These are phyloP conservation scores for Polygonum aviculare DNA, from an alignment of 148 eudicot genomes.

Conservation along the genomic window DNA sequence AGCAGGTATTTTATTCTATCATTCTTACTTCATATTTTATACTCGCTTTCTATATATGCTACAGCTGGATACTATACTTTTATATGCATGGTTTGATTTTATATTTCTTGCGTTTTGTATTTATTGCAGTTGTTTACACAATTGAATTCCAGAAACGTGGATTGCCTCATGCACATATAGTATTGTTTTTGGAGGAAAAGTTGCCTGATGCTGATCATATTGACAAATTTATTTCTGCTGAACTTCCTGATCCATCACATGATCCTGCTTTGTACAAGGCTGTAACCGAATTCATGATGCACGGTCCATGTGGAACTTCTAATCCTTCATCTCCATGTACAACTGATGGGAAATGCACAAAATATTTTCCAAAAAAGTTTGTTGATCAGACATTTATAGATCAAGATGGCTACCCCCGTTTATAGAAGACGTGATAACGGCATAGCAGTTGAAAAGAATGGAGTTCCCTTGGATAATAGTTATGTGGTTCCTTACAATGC, in stretches of 20 bases:
- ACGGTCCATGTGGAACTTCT: background rate
- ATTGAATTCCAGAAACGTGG: slow-evolving; percentile 16
- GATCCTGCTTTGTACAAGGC: background rate
- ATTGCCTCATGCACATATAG: background rate
- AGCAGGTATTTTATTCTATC: background rate
- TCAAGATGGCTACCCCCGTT: slow-evolving; percentile 6
- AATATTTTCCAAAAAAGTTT: slow-evolving; percentile 12
- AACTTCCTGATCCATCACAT: slow-evolving; percentile 8
- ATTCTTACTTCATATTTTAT: too few species aligned
- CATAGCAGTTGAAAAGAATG: background rate
- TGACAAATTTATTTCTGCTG: slow-evolving; percentile 13
- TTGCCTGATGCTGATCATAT: slow-evolving; percentile 1
- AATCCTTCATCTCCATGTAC: background rate
- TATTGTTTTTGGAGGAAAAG: slow-evolving; percentile 11
- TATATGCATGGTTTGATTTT: background rate
- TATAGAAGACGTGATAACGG: slow-evolving; percentile 3
- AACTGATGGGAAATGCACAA: background rate
- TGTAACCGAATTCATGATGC: slow-evolving; percentile 3
- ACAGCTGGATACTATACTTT: background rate
- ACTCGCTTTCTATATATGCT: too few species aligned
- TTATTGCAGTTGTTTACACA: slow-evolving; percentile 16
- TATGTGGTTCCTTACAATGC: background rate
- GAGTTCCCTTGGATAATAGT: background rate
- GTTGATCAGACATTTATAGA: background rate
- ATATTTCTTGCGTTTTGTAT: background rate